These are phyloP conservation scores for Zygosaccharomyces sapae DNA, from an alignment of 1,139 yeast species.

Conservation along the genomic window DNA sequence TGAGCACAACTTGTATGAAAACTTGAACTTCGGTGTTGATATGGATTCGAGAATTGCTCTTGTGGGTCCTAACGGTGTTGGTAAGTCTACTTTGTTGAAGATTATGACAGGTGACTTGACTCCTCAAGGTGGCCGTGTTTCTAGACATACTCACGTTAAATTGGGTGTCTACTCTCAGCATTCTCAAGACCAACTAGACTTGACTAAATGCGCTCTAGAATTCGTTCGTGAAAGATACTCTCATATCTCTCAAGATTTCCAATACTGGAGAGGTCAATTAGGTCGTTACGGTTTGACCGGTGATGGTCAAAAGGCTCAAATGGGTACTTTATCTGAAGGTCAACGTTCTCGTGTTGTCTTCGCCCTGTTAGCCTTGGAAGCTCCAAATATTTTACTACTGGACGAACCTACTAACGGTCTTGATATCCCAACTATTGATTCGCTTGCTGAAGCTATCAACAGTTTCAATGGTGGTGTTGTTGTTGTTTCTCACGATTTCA, in stretches of 20 bases:
- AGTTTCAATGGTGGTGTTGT: constrained; percentile 97
- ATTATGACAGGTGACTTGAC: constrained; percentile 92
- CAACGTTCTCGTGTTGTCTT: constrained; percentile 98
- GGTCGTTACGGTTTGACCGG: constrained; percentile 99
- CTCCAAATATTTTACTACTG: constrained; percentile 88
- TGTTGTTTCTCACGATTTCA: constrained; percentile 98
- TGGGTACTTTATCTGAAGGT: constrained; percentile 98
- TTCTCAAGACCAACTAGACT: constrained; percentile 95
- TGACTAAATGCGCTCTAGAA: constrained; percentile 90
- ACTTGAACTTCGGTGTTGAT: constrained; percentile 95
- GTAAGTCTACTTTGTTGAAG: constrained; percentile 93
- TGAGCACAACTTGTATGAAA: constrained; percentile 84
- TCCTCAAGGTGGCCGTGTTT: constrained; percentile 91
- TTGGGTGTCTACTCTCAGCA: constrained; percentile 99
- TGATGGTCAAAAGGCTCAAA: constrained; percentile 96
- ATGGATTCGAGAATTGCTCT: constrained; percentile 98
- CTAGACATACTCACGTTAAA: constrained; percentile 95
- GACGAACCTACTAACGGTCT: constrained; percentile 99
- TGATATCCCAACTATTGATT: constrained; percentile 96
- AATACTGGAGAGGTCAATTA: constrained; percentile 97
- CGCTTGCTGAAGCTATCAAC: constrained; percentile 92
- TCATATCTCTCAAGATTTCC: constrained; percentile 89
- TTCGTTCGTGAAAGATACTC: constrained; percentile 94
- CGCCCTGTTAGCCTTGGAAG: constrained; percentile 89
- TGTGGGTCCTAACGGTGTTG: constrained; percentile 99